Percentiles rank a stretch among this genome's conserved stretches.
These are phyloP conservation scores for Posidonia australis DNA, from an alignment of 106 monocot species.

Conservation along the genomic window DNA sequence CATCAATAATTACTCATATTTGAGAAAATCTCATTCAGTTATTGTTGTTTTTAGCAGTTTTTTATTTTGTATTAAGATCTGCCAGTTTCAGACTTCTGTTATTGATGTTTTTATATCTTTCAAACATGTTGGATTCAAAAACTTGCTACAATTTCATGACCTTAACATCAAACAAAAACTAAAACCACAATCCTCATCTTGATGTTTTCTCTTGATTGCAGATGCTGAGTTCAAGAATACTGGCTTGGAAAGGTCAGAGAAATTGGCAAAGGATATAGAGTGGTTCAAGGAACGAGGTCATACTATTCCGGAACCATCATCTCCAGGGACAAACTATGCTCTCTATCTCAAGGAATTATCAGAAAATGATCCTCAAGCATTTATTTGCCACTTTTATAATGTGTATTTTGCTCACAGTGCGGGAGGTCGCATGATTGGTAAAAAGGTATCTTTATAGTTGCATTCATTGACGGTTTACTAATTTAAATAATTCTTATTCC, in stretches of 20 bases:
- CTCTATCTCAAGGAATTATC: conserved; percentile 48
- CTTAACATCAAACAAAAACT: too few relatives aligned
- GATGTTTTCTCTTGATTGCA: conserved; percentile 11
- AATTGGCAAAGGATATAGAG: conserved; percentile 67
- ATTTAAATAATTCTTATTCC: neutral
- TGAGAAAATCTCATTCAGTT: too few relatives aligned
- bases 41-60: too few relatives aligned
- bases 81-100: too few relatives aligned
- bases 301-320: conserved; percentile 70
- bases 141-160: too few relatives aligned
- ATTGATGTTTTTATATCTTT: too few relatives aligned
- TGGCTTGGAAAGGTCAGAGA: conserved; percentile 81
- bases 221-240: conserved; percentile 83
- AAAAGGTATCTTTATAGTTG: conserved; percentile 49
- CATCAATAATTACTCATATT: too few relatives aligned
- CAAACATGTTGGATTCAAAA: too few relatives aligned
- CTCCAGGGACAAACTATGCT: conserved; percentile 66
- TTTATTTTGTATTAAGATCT: too few relatives aligned
- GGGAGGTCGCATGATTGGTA: conserved; percentile 91
- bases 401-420: conserved; percentile 90
- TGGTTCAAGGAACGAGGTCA: conserved; percentile 89
- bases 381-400: conserved; percentile 96
- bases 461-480: neutral
- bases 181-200: too few relatives aligned
- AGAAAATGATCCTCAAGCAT: conserved; percentile 74